Evolutionary conservation across 192 early-diverging fungal genomes (phyloP).

Genomic region (Mortierella alpina): DNA sequence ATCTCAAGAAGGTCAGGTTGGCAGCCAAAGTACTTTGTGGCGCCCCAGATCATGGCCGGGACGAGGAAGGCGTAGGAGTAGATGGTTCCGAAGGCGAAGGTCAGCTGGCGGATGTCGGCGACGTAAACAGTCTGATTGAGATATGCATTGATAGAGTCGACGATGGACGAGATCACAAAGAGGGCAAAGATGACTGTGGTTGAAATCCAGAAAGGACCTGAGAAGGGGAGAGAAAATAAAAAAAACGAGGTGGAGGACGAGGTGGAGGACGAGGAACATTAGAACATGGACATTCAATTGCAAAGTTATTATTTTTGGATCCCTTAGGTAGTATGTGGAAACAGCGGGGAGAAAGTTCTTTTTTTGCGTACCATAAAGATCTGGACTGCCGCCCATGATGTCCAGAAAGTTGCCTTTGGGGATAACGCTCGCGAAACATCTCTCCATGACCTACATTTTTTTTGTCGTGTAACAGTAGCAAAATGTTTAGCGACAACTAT

Average conservation of each 20-base stretch:
- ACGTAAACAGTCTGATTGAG: constrained; percentile 61
- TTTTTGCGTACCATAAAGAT: constrained; percentile 82
- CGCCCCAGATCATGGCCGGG: constrained; percentile 80
- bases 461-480: background rate
- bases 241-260: background rate
- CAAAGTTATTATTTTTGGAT: no score
- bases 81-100: constrained; percentile 82
- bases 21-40: constrained; percentile 87
- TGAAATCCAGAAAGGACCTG: constrained; percentile 97
- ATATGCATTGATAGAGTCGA: constrained; percentile 81
- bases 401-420: constrained; percentile 85
- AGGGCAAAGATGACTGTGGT: constrained; percentile 94
- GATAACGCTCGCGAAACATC: constrained; percentile 73
- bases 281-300: background rate
- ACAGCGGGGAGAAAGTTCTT: background rate
- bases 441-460: constrained; percentile 71
- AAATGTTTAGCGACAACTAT: background rate
- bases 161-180: constrained; percentile 92
- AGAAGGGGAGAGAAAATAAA: background rate
- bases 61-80: constrained; percentile 85
- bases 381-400: constrained; percentile 86
- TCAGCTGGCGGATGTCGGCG: constrained; percentile 86
- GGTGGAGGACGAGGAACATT: background rate
- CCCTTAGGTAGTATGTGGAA: background rate
- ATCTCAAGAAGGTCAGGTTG: constrained; percentile 85